These are phyloP conservation scores for Nymphaea thermarum DNA, from an alignment of 164 flowering plant genomes.

Conservation along the genomic window DNA sequence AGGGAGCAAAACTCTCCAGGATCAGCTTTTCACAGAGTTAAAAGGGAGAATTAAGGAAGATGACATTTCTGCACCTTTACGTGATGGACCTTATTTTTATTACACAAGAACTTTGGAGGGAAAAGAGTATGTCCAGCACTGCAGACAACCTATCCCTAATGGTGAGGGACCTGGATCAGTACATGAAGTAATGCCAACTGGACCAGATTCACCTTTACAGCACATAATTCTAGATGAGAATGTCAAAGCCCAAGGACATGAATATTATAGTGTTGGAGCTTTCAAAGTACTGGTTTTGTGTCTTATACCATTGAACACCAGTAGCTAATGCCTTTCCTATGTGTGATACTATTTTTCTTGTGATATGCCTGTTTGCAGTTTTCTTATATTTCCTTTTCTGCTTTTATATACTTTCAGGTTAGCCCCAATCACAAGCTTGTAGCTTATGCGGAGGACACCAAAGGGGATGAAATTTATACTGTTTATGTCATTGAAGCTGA, in stretches of 20 bases:
- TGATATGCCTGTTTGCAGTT: no score
- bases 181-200: conserved; percentile 56
- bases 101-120: conserved; percentile 61
- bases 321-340: background rate
- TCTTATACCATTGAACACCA: background rate
- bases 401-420: conserved; percentile 24
- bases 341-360: background rate
- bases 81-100: conserved; percentile 65
- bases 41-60: conserved; percentile 82
- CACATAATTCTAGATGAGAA: conserved; percentile 83
- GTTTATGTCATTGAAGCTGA: conserved; percentile 66
- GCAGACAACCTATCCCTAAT: conserved; percentile 40
- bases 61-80: conserved; percentile 69
- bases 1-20: conserved; percentile 59
- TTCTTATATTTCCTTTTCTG: no score
- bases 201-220: conserved; percentile 66
- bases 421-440: conserved; percentile 79
- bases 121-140: conserved; percentile 73
- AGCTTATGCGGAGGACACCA: conserved; percentile 88
- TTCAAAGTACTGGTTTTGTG: conserved; percentile 31
- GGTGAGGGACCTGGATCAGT: conserved; percentile 32
- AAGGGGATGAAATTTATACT: conserved; percentile 84
- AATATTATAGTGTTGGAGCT: conserved; percentile 50
- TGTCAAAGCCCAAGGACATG: conserved; percentile 47
- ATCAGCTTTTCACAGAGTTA: conserved; percentile 54